Evolutionary conservation across 768 basidiomycete genomes (phyloP).

Genomic region (Tricholoma hemisulphureum): DNA sequence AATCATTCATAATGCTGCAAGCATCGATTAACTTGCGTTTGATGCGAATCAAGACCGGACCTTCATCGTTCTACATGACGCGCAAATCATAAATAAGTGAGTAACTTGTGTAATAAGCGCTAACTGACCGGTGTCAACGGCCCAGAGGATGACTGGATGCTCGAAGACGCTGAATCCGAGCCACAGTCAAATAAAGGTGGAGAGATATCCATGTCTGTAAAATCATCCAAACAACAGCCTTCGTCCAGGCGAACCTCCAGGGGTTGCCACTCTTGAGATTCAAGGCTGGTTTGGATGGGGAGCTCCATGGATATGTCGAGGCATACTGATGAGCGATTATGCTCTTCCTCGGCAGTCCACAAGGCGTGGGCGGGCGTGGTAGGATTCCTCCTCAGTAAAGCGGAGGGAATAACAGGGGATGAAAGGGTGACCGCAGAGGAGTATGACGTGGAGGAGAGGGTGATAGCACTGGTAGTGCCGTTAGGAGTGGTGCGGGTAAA

Average conservation of each 20-base stretch:
- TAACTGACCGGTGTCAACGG: slow-evolving; percentile 31
- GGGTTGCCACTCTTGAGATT: slow-evolving; percentile 11
- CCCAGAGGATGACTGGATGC: slow-evolving; percentile 20
- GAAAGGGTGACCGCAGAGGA: slow-evolving; percentile 6
- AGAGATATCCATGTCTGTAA: slow-evolving; percentile 11
- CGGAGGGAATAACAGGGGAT: slow-evolving; percentile 3
- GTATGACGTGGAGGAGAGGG: background rate
- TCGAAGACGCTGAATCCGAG: slow-evolving; percentile 13
- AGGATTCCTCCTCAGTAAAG: background rate
- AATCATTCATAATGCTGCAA: slow-evolving; percentile 12
- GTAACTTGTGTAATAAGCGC: background rate
- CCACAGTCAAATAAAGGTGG: slow-evolving; percentile 12
- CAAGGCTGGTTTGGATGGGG: slow-evolving; percentile 9
- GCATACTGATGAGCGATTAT: slow-evolving; percentile 4
- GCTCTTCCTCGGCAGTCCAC: slow-evolving; percentile 14
- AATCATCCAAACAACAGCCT: slow-evolving; percentile 20
- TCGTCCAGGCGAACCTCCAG: slow-evolving; percentile 31
- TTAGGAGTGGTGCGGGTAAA: slow-evolving; percentile 20
- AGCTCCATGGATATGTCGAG: slow-evolving; percentile 6
- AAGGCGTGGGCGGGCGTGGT: slow-evolving; percentile 11
- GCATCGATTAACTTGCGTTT: slow-evolving; percentile 38
- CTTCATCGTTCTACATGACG: slow-evolving; percentile 4
- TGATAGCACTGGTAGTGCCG: slow-evolving; percentile 19
- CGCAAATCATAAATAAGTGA: background rate
- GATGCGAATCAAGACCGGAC: slow-evolving; percentile 27